phyloP scores from a whole-genome alignment of 2,329 filamentous ascomycete species.

The Pseudopithomyces maydicus region DNA sequence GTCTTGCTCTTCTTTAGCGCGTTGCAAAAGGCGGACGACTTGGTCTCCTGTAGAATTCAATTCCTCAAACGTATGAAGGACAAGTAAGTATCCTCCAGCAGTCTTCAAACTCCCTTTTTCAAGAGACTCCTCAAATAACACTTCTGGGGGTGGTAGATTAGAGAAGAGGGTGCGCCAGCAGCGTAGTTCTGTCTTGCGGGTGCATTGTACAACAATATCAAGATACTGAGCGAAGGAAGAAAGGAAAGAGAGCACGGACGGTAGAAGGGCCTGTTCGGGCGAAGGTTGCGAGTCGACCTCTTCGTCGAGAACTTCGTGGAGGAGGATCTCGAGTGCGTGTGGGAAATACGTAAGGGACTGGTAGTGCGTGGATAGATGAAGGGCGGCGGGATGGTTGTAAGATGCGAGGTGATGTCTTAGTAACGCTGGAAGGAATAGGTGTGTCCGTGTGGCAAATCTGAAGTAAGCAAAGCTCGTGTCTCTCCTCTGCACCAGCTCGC shows the following conservation, averaged over 20 bases:
- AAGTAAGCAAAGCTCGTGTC: conserved; percentile 91
- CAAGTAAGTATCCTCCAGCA: conserved; percentile 92
- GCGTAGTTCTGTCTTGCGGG: conserved; percentile 92
- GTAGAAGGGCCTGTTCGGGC: conserved; percentile 55
- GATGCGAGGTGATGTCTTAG: conserved; percentile 78
- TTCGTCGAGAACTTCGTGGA: conserved; percentile 92
- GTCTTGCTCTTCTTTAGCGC: conserved; percentile 82
- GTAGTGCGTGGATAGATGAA: conserved; percentile 83
- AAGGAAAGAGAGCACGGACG: conserved; percentile 59
- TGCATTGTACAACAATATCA: conserved; percentile 95
- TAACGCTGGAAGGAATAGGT: conserved; percentile 89
- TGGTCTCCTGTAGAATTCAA: conserved; percentile 70
- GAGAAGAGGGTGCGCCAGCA: conserved; percentile 94
- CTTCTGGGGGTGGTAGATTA: conserved; percentile 85
- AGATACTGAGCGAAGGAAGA: conserved; percentile 75
- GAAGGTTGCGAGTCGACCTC: conserved; percentile 75
- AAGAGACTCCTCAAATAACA: conserved; percentile 91
- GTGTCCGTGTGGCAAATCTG: conserved; percentile 87
- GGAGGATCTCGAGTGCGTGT: conserved; percentile 86
- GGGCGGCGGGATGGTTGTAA: conserved; percentile 78
- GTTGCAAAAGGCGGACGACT: conserved; percentile 77
- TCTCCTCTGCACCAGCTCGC: conserved; percentile 88
- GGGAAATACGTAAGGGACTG: conserved; percentile 88
- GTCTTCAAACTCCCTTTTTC: conserved; percentile 87
- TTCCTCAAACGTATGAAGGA: conserved; percentile 79